A percentile compares a stretch with the other conserved stretches of the same genome.
These are phyloP conservation scores for Candida nitratophila DNA, from an alignment of 805 yeast species.

Conservation along the genomic window DNA sequence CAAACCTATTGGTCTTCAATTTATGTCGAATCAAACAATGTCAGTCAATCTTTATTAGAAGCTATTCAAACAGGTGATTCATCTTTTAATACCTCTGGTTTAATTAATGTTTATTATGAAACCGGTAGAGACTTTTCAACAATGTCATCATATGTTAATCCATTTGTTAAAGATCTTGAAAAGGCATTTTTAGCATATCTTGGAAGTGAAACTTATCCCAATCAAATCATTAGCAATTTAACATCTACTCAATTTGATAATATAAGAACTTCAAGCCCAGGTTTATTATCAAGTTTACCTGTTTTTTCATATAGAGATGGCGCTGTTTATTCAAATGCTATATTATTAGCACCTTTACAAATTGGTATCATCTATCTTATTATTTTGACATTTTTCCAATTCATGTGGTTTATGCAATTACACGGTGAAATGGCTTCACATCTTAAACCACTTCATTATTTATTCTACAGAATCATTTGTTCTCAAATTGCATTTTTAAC, in stretches of 20 bases:
- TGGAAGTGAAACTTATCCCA: conserved; percentile 15
- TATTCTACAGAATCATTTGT: conserved; percentile 44
- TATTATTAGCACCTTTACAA: conserved; percentile 59
- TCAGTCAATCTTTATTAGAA: conserved; percentile 32
- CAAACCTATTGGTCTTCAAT: conserved; percentile 60
- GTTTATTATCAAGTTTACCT: conserved; percentile 16
- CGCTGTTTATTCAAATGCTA: conserved; percentile 43
- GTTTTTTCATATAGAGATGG: conserved; percentile 29
- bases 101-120: conserved; percentile 36
- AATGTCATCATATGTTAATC: conserved; percentile 37
- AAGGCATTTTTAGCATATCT: conserved; percentile 15
- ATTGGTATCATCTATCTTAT: conserved; percentile 70
- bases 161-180: conserved; percentile 34
- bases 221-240: conserved; percentile 22
- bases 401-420: conserved; percentile 49
- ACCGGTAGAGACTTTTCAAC: conserved; percentile 56
- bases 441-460: conserved; percentile 33
- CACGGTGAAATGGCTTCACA: conserved; percentile 44
- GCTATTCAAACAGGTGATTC: conserved; percentile 34
- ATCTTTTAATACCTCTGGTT: conserved; percentile 18
- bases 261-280: conserved; percentile 8
- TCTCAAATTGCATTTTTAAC: conserved; percentile 50
- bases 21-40: conserved; percentile 37
- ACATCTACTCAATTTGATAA: conserved; percentile 15
- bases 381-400: conserved; percentile 66